Conservation (phyloP, 495 filamentous ascomycete genomes). For the Baudoinia panamericana region DNA sequence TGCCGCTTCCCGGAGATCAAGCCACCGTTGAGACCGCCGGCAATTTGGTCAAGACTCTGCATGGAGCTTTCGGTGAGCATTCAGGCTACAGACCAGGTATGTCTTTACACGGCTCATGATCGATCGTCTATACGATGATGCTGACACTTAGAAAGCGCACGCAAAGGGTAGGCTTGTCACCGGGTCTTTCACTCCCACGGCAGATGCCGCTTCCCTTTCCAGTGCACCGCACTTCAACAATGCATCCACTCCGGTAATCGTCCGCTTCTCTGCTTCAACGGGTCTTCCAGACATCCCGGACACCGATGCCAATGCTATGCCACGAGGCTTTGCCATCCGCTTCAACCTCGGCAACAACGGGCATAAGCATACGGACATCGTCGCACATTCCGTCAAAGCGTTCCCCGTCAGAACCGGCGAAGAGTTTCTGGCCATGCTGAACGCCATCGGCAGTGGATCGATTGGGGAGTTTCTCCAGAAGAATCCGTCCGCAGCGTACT, state of each 20-base stretch:
- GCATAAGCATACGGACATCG: conserved; percentile 43
- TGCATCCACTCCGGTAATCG: conserved; percentile 34
- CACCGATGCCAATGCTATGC: conserved; percentile 36
- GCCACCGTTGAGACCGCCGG: conserved; percentile 31
- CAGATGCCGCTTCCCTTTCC: conserved; percentile 32
- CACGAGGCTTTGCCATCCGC: conserved; percentile 2
- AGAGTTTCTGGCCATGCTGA: conserved; percentile 39
- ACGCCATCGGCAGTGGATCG: conserved; percentile 3
- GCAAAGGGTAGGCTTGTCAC: conserved; percentile 37
- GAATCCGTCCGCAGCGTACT: conserved; percentile 34
- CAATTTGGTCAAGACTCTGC: conserved; percentile 22
- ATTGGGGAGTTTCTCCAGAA: conserved; percentile 32
- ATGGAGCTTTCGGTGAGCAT: conserved; percentile 34
- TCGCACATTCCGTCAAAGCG: conserved; percentile 36
- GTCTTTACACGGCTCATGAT: conserved; percentile 1
- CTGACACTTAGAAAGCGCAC: conserved; percentile 31
- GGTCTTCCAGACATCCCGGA: conserved; percentile 41
- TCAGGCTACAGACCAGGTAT: conserved; percentile 37
- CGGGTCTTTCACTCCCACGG: conserved; percentile 39
- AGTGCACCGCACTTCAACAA: conserved; percentile 39
- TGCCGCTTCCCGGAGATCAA: conserved; percentile 6
- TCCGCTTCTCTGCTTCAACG: conserved; percentile 41
- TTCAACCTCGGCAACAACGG: conserved; percentile 20
- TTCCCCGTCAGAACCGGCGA: conserved; percentile 38
- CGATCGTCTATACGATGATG: neutral